Evolutionary conservation across 176 grass and related monocot species (phyloP), one percentile per base, ranked within the genome.

Genomic region (Musa schizocarpa): DNA sequence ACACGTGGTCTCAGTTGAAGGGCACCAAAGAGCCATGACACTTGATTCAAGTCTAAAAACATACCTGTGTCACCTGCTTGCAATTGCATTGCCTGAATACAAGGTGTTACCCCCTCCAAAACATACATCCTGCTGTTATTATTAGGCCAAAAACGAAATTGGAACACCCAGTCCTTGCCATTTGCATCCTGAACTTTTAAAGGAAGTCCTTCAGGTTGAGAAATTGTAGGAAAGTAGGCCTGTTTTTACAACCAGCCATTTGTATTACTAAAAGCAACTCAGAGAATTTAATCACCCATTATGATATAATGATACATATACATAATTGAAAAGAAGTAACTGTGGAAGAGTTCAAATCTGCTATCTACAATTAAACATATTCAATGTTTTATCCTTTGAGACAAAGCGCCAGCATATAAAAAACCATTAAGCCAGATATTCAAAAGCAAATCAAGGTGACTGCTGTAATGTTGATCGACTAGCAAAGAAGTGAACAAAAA

Each of bases 101-200:
- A 99, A 78, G 91, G 96, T 57, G 96, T 99, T 17, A 99, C 90
- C 74, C 96, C 96, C 84, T 99, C 96, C 78, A 95, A 88, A 70
- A 99, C 96, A 84, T 99, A 95, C 96, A 99, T 99, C 61, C 91
- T 93, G 82, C 96, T 99, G 81, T 99, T 99, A 83, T 99, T 99
- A 72, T 99, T 99, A 52, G 96, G 96, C 96, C 96, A 99, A 67
- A 89, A 99, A 76, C 96, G 88, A 80, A 99, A 99, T 64, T 99
- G 96, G 70, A 99, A 99, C 64, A 87, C 75, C 96, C 96, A 99
- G 79, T 99, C 90, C 85, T 99, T 99, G 68, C 96, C 96, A 82
- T 77, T 95, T 58, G 85, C 82, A 89, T 99, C 96, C 79, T 95
- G 91, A 76, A 99, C 91, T 68, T 86, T 95, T 78, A 99, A 81